Percentiles rank a stretch among this genome's conserved stretches.
phyloP scores from a whole-genome alignment of 208 protist genomes.

The Trypanosoma theileri region DNA sequence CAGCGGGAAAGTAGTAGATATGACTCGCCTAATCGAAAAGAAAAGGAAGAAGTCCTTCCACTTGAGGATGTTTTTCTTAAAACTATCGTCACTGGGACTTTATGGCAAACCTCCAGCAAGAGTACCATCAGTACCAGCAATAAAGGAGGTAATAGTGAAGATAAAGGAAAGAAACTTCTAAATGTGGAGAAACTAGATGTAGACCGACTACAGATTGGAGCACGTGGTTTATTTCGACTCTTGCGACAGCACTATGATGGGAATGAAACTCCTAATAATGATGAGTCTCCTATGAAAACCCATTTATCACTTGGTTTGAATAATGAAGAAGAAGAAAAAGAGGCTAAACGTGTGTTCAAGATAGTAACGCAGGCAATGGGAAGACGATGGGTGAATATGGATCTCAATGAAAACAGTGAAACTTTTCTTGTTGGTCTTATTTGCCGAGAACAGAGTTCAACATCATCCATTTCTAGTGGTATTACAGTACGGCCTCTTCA shows the following conservation, averaged over 20 bases:
- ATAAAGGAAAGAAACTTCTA: background rate
- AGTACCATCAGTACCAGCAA: background rate
- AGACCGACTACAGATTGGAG: background rate
- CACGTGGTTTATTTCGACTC: slow-evolving; percentile 5
- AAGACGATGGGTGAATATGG: background rate
- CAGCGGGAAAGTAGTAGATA: background rate
- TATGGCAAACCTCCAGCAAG: slow-evolving; percentile 6
- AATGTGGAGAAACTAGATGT: background rate
- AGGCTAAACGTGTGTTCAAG: background rate
- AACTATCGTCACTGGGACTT: slow-evolving; percentile 8
- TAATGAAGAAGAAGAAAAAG: slow-evolving; percentile 3
- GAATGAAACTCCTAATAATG: background rate
- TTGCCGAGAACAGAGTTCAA: background rate
- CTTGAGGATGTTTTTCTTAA: slow-evolving; percentile 19
- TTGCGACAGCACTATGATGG: slow-evolving; percentile 14
- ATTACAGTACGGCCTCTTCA: background rate
- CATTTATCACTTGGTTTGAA: background rate
- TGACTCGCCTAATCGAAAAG: background rate
- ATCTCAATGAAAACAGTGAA: background rate
- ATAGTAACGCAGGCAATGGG: background rate
- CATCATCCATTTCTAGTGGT: background rate
- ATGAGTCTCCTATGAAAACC: background rate
- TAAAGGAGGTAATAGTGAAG: background rate
- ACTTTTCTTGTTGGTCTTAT: slow-evolving; percentile 19
- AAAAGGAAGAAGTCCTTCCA: background rate